Evolutionary conservation across 2,329 filamentous ascomycete genomes (phyloP).

Genomic region (Aschersonia sp.): DNA sequence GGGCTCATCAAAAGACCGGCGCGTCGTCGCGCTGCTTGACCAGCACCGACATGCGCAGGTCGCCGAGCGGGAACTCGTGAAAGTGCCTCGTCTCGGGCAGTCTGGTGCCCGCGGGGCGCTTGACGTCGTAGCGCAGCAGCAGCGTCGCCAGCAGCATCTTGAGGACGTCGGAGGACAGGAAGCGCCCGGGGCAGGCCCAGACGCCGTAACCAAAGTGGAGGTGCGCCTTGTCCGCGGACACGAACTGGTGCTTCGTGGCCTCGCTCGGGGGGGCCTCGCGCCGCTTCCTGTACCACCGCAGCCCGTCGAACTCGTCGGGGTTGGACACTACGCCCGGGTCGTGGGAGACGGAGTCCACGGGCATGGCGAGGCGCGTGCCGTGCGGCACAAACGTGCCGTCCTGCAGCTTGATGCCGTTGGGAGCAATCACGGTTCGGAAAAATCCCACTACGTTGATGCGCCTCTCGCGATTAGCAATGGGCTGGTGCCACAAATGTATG

Average conservation of each 20-base stretch:
- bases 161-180: conserved; percentile 5
- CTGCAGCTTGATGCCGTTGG: conserved; percentile 3
- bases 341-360: conserved; percentile 1
- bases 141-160: conserved; percentile 4
- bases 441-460: conserved; percentile 2
- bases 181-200: conserved; percentile 6
- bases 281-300: conserved; percentile 5
- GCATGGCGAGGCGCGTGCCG: conserved; percentile 3
- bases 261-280: background rate
- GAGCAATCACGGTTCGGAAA: conserved; percentile 4
- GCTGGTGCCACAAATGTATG: too few relatives aligned
- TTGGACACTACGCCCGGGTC: conserved; percentile 1
- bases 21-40: conserved; percentile 1
- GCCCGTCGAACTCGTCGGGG: conserved; percentile 3
- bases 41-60: conserved; percentile 2
- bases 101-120: conserved; percentile 1
- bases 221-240: conserved; percentile 5
- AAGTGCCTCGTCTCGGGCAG: conserved; percentile 2
- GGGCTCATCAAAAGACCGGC: background rate
- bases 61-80: conserved; percentile 4
- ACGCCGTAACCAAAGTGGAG: conserved; percentile 6
- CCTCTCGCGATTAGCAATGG: too few relatives aligned
- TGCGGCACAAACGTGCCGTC: conserved; percentile 4
- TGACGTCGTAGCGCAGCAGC: conserved; percentile 4
- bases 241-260: conserved; percentile 5